Base-by-base conservation (phyloP, 495 filamentous ascomycete genomes). In the Daldinia vernicosa region DNA sequence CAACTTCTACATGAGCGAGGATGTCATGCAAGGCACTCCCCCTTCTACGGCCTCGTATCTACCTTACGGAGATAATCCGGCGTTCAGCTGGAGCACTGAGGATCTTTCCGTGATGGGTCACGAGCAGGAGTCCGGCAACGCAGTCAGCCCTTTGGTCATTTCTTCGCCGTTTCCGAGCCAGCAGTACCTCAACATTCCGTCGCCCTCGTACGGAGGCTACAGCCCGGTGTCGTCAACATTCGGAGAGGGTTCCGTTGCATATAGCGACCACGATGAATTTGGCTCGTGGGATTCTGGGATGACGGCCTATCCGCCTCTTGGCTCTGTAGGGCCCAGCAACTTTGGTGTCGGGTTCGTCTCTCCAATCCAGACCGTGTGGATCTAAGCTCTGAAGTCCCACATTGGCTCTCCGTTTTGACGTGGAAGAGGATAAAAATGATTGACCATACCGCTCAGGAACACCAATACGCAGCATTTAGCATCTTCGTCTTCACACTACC, bases 71-170 rank as follows among this genome's bases (percentile, higher is more conserved):
- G 83, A 82, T 27, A 84, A 80, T 52, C 79, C 82, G 14, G 80
- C 85, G 7, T 86, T 88, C 75, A 85, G 82, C 76, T 87, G 86
- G 80, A 87, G 85, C 77, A 84, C 84, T 71, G 85, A 87, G 74
- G 79, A 85, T 51, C 63, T 87, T 50, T 84, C 84, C 50, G 71
- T 83, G 69, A 70, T 79, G 59, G 61, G 71, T 64, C 66, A 78
- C 11, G 80, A 83, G 27, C 69, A 79, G 51, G 77, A 78, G 67
- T 70, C 79, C 55, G 69, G 72, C 72, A 79, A 76, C 72, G 77
- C 78, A 37, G 77, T 84, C 60, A 87, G 83, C 66, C 84, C 85
- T 51, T 74, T 85, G 66, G 80, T 77, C 71, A 75, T 87, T 26
- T 82, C 84, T 50, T 85, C 84, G 33, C 83, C 83, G 6, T 85